These are phyloP conservation scores for Hypholoma fasciculare DNA, from an alignment of 768 basidiomycete genomes.

Conservation along the genomic window DNA sequence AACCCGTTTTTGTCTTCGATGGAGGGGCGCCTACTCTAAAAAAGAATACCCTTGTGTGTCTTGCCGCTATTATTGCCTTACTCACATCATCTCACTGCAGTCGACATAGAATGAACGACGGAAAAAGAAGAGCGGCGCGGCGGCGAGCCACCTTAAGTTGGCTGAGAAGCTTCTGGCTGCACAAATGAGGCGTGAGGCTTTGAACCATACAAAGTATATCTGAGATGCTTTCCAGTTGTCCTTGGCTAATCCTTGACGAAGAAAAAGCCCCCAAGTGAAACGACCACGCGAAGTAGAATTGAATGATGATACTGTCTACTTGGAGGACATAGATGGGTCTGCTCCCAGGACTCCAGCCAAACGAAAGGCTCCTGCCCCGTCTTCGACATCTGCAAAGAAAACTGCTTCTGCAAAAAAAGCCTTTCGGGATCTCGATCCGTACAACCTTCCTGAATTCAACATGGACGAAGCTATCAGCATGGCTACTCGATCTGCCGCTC, in stretches of 20 bases:
- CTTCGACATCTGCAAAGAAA: slow-evolving; percentile 59
- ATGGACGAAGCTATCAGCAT: slow-evolving; percentile 62
- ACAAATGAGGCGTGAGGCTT: slow-evolving; percentile 86
- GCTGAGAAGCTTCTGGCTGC: slow-evolving; percentile 93
- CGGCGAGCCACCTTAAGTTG: slow-evolving; percentile 78
- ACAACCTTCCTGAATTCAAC: slow-evolving; percentile 84
- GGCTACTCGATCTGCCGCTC: slow-evolving; percentile 57
- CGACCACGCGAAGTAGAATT: slow-evolving; percentile 32
- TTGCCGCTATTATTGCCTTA: not conserved
- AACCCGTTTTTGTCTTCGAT: slow-evolving; percentile 98
- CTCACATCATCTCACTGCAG: not conserved
- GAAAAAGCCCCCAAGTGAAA: slow-evolving; percentile 11
- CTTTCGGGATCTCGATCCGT: slow-evolving; percentile 86
- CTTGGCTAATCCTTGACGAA: not conserved
- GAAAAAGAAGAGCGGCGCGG: slow-evolving; percentile 90
- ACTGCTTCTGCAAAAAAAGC: slow-evolving; percentile 58
- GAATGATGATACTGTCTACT: slow-evolving; percentile 77
- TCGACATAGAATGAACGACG: slow-evolving; percentile 73
- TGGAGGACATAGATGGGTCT: slow-evolving; percentile 77
- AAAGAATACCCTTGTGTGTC: slow-evolving; percentile 79
- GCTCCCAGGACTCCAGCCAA: slow-evolving; percentile 53
- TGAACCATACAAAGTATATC: slow-evolving; percentile 61
- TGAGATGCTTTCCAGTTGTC: not conserved
- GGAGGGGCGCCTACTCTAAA: slow-evolving; percentile 94
- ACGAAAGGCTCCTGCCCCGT: slow-evolving; percentile 31